Percentiles rank a stretch among this genome's conserved stretches.
Evolutionary conservation across 2,329 filamentous ascomycete species (phyloP).

Genomic region (Aspergillus alliaceus): DNA sequence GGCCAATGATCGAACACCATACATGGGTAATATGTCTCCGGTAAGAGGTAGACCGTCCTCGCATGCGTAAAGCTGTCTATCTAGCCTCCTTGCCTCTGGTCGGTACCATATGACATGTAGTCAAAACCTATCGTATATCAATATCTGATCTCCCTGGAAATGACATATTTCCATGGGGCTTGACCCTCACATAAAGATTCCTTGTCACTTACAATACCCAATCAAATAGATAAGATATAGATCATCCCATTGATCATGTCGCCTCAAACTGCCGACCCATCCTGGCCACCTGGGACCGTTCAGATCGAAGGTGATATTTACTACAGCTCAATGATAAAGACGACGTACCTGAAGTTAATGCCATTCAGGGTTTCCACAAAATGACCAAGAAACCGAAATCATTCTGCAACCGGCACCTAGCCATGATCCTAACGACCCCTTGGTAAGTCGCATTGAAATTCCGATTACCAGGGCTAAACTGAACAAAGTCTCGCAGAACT

Average conservation of each 20-base stretch:
- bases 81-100: not conserved
- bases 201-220: too few relatives aligned
- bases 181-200: too few relatives aligned
- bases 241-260: not conserved
- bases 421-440: not conserved
- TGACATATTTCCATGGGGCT: not conserved
- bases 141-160: not conserved
- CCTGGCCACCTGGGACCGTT: not conserved
- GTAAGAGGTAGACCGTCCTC: not conserved
- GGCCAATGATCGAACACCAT: not conserved
- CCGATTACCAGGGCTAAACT: rapidly evolving
- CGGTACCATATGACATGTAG: not conserved
- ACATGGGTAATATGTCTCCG: not conserved
- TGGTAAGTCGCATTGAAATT: not conserved
- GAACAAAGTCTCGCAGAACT: not conserved
- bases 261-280: not conserved
- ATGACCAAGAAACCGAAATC: not conserved
- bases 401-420: not conserved
- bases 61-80: not conserved
- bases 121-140: not conserved
- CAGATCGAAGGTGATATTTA: not conserved
- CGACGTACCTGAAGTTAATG: not conserved
- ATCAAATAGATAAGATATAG: not conserved
- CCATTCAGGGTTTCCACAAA: not conserved
- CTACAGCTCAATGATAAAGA: rapidly evolving